Evolutionary conservation across 1,139 yeast genomes (phyloP).

Genomic region (Blastobotrys buckinghamii): DNA sequence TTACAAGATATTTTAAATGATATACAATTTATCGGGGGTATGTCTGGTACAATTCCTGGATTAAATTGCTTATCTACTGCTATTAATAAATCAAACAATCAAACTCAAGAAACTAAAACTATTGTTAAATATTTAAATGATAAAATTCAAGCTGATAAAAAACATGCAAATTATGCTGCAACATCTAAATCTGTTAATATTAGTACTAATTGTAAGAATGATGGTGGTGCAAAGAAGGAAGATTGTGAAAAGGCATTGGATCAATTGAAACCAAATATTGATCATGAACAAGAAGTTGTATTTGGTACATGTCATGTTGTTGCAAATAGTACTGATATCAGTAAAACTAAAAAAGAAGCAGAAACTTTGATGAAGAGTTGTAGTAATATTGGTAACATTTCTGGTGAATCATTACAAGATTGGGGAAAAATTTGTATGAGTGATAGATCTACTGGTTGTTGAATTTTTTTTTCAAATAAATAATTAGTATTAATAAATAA

Average conservation of each 20-base stretch:
- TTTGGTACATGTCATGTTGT: conserved; percentile 6
- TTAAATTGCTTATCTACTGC: conserved; percentile 5
- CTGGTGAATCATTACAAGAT: background rate
- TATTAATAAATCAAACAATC: background rate
- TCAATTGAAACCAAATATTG: background rate
- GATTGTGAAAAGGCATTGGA: conserved; percentile 8
- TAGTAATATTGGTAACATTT: background rate
- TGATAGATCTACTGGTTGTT: conserved; percentile 6
- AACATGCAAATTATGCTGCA: background rate
- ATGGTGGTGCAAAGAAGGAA: background rate
- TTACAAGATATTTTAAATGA: background rate
- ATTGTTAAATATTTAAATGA: background rate
- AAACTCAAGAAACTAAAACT: background rate
- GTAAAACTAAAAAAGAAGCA: background rate
- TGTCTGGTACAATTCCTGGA: conserved; percentile 1
- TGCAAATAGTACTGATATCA: background rate
- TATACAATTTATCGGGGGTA: background rate
- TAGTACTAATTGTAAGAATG: background rate
- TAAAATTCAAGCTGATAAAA: background rate
- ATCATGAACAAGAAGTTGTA: conserved; percentile 3
- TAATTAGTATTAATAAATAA: conserved; percentile 4
- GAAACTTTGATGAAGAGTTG: background rate
- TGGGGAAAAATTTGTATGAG: conserved; percentile 6
- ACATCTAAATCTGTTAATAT: background rate
- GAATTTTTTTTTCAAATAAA: background rate